Conservation (phyloP, 768 basidiomycete species). For the Rhodotorula toruloides region DNA sequence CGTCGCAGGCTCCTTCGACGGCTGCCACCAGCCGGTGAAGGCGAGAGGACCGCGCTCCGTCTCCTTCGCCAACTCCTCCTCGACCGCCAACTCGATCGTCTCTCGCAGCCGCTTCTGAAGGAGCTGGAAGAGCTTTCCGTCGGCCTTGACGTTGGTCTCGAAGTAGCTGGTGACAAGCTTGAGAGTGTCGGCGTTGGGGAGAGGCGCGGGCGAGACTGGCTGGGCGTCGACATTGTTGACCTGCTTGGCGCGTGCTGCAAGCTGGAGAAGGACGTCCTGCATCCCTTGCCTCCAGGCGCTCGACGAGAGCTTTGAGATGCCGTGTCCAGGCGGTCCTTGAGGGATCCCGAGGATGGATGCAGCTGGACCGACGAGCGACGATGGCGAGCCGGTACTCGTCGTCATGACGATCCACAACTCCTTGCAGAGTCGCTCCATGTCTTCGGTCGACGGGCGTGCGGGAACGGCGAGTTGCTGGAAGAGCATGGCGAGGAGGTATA, state of each 20-base stretch:
- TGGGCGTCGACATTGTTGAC: not conserved
- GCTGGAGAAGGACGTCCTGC: slow-evolving; percentile 66
- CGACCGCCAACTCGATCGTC: slow-evolving; percentile 14
- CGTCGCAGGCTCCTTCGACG: not conserved
- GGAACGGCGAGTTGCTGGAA: slow-evolving; percentile 61
- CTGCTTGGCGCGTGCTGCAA: slow-evolving; percentile 59
- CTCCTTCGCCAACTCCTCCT: slow-evolving; percentile 25
- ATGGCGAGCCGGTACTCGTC: not conserved
- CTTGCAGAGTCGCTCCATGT: slow-evolving; percentile 61
- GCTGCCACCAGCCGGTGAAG: slow-evolving; percentile 21
- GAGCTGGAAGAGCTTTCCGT: slow-evolving; percentile 33
- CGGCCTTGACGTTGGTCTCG: slow-evolving; percentile 26
- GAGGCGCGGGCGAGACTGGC: slow-evolving; percentile 7
- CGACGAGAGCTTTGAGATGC: slow-evolving; percentile 30
- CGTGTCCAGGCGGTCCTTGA: slow-evolving; percentile 18
- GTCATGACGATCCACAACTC: slow-evolving; percentile 65
- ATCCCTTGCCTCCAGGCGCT: slow-evolving; percentile 56
- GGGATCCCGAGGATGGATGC: slow-evolving; percentile 5
- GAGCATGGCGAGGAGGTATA: slow-evolving; percentile 75
- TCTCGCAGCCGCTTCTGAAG: slow-evolving; percentile 24
- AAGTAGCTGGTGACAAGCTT: slow-evolving; percentile 27
- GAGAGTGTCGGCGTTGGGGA: slow-evolving; percentile 17
- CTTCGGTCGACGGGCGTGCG: slow-evolving; percentile 42
- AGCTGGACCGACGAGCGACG: slow-evolving; percentile 12
- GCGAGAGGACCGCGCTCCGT: not conserved